Base-by-base conservation (phyloP, 768 basidiomycete genomes). In the Mycena kentingensis region DNA sequence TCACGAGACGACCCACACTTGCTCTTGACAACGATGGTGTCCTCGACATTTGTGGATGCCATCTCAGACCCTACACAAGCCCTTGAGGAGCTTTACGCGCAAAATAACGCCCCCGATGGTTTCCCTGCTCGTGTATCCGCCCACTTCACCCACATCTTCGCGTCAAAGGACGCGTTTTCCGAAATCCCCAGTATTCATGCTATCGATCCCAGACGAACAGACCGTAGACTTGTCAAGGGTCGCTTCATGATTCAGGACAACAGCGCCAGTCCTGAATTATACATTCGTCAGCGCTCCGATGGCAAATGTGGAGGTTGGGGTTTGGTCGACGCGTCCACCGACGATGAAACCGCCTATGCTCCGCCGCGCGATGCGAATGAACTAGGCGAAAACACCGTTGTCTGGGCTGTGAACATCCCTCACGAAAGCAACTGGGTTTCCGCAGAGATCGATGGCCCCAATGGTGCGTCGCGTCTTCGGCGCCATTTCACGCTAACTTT, bases 201-300 rank as follows among this genome's bases (percentile, higher is more conserved):
- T 11, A 59, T 63, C 0, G 60, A 70, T 62, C 80, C 85, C 24
- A 69, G 70, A 3, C 77, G 82, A 60, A 63, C 65, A 10, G 70
- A 77, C 53, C 73, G 83, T n/a, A 69, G 81, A 0, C 76, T 92
- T 4, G 87, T 93, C 3, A 74, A 79, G 18, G 91, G 92, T 66
- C 78, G 81, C 27, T 85, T 79, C 22, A 89, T 92, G 86, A 75
- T 92, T 26, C 91, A 93, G 65, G 90, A 92, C 63, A 90, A 88
- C 2, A 88, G 89, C 2, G 64, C 79, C 16, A 82, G 86, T 5
- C 79, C 81, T 0, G 87, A 91, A 63, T 73, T 93, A 56, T 93
- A 93, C 67, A 72, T 89, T 35, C 77, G 82, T 3, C 74, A 63
- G 35, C 66, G 72, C 22, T 50, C 63, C 36, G 65, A 72, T 29